These are phyloP conservation scores for Pelargonium cotyledonis DNA, from an alignment of 441 rosid genomes.

Conservation along the genomic window DNA sequence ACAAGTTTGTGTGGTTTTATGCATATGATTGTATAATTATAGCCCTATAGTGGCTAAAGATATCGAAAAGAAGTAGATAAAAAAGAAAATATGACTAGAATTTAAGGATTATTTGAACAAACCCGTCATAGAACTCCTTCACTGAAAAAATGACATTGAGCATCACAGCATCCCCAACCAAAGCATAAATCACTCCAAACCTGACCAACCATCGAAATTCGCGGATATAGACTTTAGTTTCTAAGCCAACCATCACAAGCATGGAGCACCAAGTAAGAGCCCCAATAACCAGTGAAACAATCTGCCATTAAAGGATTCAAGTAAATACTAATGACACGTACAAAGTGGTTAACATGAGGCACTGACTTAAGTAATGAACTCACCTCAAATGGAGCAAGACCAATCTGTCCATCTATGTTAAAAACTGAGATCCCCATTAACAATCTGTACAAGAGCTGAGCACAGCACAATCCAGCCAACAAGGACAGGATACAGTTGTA, in stretches of 20 bases:
- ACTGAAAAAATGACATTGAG: slow-evolving; percentile 64
- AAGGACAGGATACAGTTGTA: slow-evolving; percentile 58
- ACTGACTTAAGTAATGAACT: neutral
- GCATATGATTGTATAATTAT: no score
- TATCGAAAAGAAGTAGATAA: neutral
- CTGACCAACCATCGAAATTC: slow-evolving; percentile 94
- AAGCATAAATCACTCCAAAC: slow-evolving; percentile 68
- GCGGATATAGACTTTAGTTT: slow-evolving; percentile 68
- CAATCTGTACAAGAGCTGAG: slow-evolving; percentile 82
- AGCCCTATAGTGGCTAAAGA: neutral
- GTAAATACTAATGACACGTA: neutral
- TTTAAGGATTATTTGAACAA: slow-evolving; percentile 7
- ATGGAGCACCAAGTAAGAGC: slow-evolving; percentile 79
- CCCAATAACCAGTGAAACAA: slow-evolving; percentile 61
- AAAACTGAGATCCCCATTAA: slow-evolving; percentile 71
- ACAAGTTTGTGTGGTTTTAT: no score
- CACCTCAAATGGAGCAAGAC: slow-evolving; percentile 90
- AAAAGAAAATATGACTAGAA: neutral
- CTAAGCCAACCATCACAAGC: slow-evolving; percentile 63
- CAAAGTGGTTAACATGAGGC: neutral
- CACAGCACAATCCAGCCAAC: slow-evolving; percentile 63
- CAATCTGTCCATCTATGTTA: slow-evolving; percentile 59
- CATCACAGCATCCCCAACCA: slow-evolving; percentile 83
- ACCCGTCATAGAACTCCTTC: slow-evolving; percentile 72
- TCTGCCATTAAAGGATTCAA: slow-evolving; percentile 39